Evolutionary conservation across 352 stramenopile species (phyloP).

Genomic region (Phytophthora hybrid): DNA sequence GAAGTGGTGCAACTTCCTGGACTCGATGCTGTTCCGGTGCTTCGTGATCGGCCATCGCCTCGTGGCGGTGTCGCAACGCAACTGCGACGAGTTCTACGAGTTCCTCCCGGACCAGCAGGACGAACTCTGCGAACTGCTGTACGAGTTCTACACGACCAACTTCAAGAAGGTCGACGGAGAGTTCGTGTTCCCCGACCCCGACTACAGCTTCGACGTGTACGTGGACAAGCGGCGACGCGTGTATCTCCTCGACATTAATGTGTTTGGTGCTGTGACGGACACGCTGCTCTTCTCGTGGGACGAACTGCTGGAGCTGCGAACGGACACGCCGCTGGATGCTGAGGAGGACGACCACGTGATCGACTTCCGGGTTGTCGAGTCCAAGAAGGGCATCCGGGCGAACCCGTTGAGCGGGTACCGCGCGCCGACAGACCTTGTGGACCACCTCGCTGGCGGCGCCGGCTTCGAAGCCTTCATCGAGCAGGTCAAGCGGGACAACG

Average conservation of each 20-base stretch:
- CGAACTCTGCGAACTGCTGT: conserved; percentile 69
- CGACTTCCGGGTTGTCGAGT: conserved; percentile 86
- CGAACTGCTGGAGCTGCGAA: conserved; percentile 67
- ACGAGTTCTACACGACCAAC: conserved; percentile 66
- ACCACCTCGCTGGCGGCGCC: conserved; percentile 72
- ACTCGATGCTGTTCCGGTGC: conserved; percentile 96
- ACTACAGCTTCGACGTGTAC: conserved; percentile 96
- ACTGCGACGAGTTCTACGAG: conserved; percentile 93
- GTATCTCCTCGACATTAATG: conserved; percentile 96
- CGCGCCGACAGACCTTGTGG: conserved; percentile 85
- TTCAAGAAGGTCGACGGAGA: conserved; percentile 38
- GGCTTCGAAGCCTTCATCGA: conserved; percentile 87
- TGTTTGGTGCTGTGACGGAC: conserved; percentile 93
- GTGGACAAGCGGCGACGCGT: conserved; percentile 93
- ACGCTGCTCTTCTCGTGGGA: conserved; percentile 94
- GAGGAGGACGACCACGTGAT: conserved; percentile 65
- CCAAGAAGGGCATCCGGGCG: conserved; percentile 60
- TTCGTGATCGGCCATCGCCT: conserved; percentile 88
- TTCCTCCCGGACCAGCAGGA: conserved; percentile 88
- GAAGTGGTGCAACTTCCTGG: conserved; percentile 96
- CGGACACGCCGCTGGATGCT: conserved; percentile 21
- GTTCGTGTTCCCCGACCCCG: conserved; percentile 67
- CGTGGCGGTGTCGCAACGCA: conserved; percentile 92
- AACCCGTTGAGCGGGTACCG: conserved; percentile 83
- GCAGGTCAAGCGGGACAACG: conserved; percentile 85